Percentiles rank a stretch among this genome's conserved stretches.
Evolutionary conservation across 2,329 filamentous ascomycete species (phyloP).

Genomic region (Penicillium sp.): DNA sequence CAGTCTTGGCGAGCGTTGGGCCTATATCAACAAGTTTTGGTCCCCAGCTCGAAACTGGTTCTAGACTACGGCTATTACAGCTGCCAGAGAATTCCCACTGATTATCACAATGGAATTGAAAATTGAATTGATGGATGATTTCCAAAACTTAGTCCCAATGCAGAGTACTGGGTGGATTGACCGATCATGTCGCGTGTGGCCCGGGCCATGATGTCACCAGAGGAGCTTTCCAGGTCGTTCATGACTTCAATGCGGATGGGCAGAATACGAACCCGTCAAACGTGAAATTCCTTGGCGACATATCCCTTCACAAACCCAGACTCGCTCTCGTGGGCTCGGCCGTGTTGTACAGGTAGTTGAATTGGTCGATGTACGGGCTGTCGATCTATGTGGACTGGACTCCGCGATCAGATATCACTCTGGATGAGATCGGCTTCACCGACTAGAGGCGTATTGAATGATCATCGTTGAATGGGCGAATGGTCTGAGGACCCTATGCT

Average conservation of each 20-base stretch:
- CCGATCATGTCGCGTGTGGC: neutral
- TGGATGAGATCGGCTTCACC: neutral
- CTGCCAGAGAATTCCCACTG: too few relatives aligned
- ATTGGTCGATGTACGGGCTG: neutral
- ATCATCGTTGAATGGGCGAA: neutral
- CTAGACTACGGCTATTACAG: too few relatives aligned
- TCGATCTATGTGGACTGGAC: neutral
- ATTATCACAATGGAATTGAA: too few relatives aligned
- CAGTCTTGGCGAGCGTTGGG: constrained; percentile 10
- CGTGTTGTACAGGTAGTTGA: constrained; percentile 4
- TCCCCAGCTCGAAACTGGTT: too few relatives aligned
- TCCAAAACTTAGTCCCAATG: too few relatives aligned
- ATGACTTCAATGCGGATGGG: constrained; percentile 8
- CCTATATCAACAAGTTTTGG: neutral
- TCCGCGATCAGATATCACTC: neutral
- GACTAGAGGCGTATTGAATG: neutral
- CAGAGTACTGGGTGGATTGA: neutral
- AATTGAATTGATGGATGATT: neutral
- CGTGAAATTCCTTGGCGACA: neutral
- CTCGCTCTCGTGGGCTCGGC: too few relatives aligned
- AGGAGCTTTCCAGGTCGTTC: neutral
- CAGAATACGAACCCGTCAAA: neutral
- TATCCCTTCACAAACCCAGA: too few relatives aligned
- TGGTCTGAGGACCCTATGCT: neutral
- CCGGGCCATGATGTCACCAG: constrained; percentile 17